Conservation (phyloP, 2,329 filamentous ascomycete genomes). For the Botrytis aclada region DNA sequence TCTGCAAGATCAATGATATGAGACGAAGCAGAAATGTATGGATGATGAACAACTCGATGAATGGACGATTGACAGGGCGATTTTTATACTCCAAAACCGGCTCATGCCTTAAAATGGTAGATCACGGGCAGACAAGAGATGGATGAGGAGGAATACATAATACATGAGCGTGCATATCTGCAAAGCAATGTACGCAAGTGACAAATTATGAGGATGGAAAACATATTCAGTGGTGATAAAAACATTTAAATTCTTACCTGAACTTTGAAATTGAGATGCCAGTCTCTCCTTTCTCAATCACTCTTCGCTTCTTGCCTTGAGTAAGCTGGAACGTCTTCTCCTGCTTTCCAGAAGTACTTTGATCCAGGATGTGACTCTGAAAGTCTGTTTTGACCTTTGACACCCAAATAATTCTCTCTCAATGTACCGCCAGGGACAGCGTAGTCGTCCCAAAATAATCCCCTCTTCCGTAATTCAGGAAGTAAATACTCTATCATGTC, state of each 20-base stretch:
- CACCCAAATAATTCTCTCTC: conserved; percentile 57
- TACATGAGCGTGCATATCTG: neutral
- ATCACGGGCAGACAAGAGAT: neutral
- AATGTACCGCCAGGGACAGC: conserved; percentile 56
- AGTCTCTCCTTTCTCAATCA: neutral
- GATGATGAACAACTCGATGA: neutral
- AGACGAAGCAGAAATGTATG: conserved; percentile 12
- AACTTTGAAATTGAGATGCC: neutral
- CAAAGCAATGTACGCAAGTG: neutral
- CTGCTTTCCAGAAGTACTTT: conserved; percentile 44
- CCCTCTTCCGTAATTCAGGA: conserved; percentile 59
- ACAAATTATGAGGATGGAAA: neutral
- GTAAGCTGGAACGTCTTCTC: conserved; percentile 28
- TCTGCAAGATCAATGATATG: neutral
- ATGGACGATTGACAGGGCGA: conserved; percentile 4
- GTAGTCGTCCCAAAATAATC: conserved; percentile 52
- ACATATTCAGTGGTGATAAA: neutral
- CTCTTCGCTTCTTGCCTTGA: neutral
- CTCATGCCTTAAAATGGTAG: neutral
- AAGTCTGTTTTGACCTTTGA: conserved; percentile 49
- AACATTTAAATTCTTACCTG: neutral
- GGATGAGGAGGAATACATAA: neutral
- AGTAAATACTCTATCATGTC: conserved; percentile 64
- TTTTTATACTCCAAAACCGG: neutral
- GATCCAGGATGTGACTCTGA: conserved; percentile 48